These are phyloP conservation scores for Barbarea vulgaris DNA, from an alignment of 345 rosid species.

Conservation along the genomic window DNA sequence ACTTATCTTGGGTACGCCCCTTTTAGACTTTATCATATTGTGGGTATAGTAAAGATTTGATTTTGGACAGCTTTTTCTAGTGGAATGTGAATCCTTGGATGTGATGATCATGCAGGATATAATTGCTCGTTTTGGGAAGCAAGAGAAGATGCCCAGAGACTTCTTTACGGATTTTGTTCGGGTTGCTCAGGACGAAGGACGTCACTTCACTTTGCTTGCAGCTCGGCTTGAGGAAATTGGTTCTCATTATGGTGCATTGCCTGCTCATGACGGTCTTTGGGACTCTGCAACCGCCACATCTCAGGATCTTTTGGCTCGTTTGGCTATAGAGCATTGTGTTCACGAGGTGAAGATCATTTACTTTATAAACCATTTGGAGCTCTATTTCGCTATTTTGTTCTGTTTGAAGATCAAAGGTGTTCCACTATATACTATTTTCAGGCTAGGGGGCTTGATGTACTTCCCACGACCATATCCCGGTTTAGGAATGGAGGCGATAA, in stretches of 20 bases:
- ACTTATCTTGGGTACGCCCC: slow-evolving; percentile 78
- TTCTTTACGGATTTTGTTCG: slow-evolving; percentile 86
- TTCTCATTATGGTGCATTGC: slow-evolving; percentile 76
- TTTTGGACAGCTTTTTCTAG: neutral
- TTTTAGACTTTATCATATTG: neutral
- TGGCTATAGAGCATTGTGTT: slow-evolving; percentile 89
- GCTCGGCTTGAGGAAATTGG: slow-evolving; percentile 72
- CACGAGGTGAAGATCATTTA: slow-evolving; percentile 61
- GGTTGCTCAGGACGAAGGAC: slow-evolving; percentile 91
- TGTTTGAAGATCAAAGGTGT: neutral
- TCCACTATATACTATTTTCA: slow-evolving; percentile 31
- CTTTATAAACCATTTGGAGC: neutral
- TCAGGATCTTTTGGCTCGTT: slow-evolving; percentile 66
- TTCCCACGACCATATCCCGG: slow-evolving; percentile 82
- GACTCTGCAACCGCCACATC: slow-evolving; percentile 88
- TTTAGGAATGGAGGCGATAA: slow-evolving; percentile 84
- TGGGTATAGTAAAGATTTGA: neutral
- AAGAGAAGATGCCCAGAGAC: slow-evolving; percentile 89
- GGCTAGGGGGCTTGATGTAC: slow-evolving; percentile 95
- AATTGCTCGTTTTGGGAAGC: slow-evolving; percentile 89
- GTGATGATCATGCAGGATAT: slow-evolving; percentile 56
- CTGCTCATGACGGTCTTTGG: slow-evolving; percentile 96
- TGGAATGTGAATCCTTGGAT: neutral
- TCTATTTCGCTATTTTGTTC: neutral
- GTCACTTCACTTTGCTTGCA: slow-evolving; percentile 81